Evolutionary conservation across 164 flowering plant genomes (phyloP).

Genomic region (Brasenia schreberi): DNA sequence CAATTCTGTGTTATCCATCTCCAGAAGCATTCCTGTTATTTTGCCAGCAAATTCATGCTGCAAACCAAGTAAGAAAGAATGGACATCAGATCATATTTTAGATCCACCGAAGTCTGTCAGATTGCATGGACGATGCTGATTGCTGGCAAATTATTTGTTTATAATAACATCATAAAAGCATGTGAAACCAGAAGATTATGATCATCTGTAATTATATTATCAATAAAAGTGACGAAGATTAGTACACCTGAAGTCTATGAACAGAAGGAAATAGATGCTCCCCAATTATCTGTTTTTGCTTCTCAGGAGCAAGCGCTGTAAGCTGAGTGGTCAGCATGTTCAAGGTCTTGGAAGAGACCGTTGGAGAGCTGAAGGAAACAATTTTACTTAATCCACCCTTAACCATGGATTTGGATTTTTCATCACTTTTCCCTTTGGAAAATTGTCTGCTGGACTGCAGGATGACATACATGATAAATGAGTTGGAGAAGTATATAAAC

Average conservation of each 20-base stretch:
- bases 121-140: too few relatives aligned
- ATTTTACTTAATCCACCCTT: background rate
- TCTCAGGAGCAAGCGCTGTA: slow-evolving; percentile 56
- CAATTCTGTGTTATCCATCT: slow-evolving; percentile 82
- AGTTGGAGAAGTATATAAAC: too few relatives aligned
- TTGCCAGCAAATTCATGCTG: slow-evolving; percentile 67
- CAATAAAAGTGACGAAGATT: background rate
- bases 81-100: too few relatives aligned
- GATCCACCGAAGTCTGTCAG: too few relatives aligned
- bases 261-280: slow-evolving; percentile 73
- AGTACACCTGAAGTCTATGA: slow-evolving; percentile 44
- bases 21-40: slow-evolving; percentile 86
- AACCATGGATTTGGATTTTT: background rate
- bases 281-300: slow-evolving; percentile 72
- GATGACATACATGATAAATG: too few relatives aligned
- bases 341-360: background rate
- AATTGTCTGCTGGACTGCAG: too few relatives aligned
- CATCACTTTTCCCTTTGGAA: too few relatives aligned
- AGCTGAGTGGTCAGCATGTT: slow-evolving; percentile 48
- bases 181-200: background rate
- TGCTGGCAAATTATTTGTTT: too few relatives aligned
- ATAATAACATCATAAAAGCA: too few relatives aligned
- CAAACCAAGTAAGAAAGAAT: too few relatives aligned
- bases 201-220: too few relatives aligned
- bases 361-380: background rate